Evolutionary conservation across 2,329 filamentous ascomycete genomes (phyloP), one percentile per base, ranked within the genome.

Genomic region (Pyrenochaeta sp.): DNA sequence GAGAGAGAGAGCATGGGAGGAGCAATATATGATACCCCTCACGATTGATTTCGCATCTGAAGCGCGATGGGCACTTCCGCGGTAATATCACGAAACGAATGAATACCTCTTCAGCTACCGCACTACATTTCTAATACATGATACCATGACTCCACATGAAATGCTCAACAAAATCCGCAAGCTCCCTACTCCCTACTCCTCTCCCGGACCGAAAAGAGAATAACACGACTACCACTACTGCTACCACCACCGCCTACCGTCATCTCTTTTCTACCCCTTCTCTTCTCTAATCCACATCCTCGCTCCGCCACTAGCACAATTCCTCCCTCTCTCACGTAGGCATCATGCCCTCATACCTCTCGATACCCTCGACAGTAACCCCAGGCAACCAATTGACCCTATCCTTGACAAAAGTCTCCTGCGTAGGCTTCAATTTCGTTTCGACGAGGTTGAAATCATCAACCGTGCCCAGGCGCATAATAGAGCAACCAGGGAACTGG

Each of bases 361-460:
- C 48, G 1, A 64, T 36, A 7, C 48, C 61, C n/a, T 53, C 34
- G 3, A 47, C 52, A 9, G 52, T 32, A 1, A 57, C 55, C 10
- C 45, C 59, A 1, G 22, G 25, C n/a, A 55, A 68, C 86, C 86
- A 88, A 10, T 48, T 65, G 2, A 85, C 84, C 2, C 86, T 75
- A 58, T 83, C 78, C 71, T 85, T 81, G 0, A 75, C 74, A 69
- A 82, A 89, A 45, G 80, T 76, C 77, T 89, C 87, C 0, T 81
- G 59, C 56, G 68, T 72, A 0, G 87, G 87, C 67, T 76, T 84
- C 61, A 90, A 71, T 66, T 81, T 84, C 0, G 82, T 85, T 75
- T 89, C 85, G 34, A 83, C 80, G 50, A 90, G 66, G 49, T 68
- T 72, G 50, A 87, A 86, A 73, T 90, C 87, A 69, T 90, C 87